Base-by-base conservation (phyloP, 768 basidiomycete genomes). In the Amanita pseudoporphyria region DNA sequence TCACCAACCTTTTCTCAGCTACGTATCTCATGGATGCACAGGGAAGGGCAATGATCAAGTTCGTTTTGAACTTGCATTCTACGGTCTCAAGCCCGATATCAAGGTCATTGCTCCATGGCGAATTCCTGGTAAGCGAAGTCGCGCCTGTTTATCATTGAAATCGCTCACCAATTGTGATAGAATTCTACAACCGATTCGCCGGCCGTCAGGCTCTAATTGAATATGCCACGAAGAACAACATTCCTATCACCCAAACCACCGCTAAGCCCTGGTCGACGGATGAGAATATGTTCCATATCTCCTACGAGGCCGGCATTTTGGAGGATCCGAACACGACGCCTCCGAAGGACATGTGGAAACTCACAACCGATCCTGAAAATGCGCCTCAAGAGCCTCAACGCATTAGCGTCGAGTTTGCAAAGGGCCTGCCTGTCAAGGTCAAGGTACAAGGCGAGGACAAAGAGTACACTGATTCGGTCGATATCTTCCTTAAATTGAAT, bases 11-110 rank as follows among this genome's bases (percentile, higher is more conserved):
- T 31, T 39, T 43, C 32, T 9, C 45, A 95, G 93, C 66, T 99
- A 78, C 63, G 95, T 98, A 54, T 82, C 95, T 21, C 96, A 98
- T 68, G 96, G 96, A 21, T 99, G 96, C 77, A 99, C 96, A 45
- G 96, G 96, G 47, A 99, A 99, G 74, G 96, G 96, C 47, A 99
- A 99, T 67, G 96, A 99, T 67, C 96, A 99, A 70, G 96, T 99
- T 59, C 90, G 96, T 53, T 99, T 98, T 67, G 96, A 99, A 64
- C 83, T 98, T 49, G 93, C 96, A 1, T 99, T 99, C 73, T 99
- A 98, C 67, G 96, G 92, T 49, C 79, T 99, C 55, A 93, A 96
- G 66, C 94, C 96, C 38, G 88, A 93, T 58, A 97, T 99, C 80
- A 97, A 97, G 69, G 94, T 98, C 60, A 82, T 99, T 62, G 94